Evolutionary conservation across 2,329 filamentous ascomycete genomes (phyloP), one percentile per base, ranked within the genome.

Genomic region (Fusarium oxysporum): DNA sequence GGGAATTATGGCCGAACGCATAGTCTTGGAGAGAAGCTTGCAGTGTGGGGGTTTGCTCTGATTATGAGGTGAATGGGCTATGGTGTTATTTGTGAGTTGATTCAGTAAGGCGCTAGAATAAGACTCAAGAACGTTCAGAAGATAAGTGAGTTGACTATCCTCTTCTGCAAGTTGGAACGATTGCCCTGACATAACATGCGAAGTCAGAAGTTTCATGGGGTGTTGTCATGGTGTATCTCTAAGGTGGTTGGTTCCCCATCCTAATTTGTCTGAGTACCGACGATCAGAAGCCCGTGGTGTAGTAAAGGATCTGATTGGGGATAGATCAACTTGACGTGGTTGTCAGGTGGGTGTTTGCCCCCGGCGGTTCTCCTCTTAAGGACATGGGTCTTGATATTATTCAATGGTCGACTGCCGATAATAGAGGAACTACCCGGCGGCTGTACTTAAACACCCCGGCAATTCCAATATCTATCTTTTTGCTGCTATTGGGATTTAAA

Each of bases 1-100:
- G 45, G 74, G 74, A 73, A 76, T 68, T 56, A 71, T 65, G 58
- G 43, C 74, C 74, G 74, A 51, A 51, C 44, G 70, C 62, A 65
- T 66, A 56, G 44, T 54, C 55, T 54, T 58, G 10, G 32, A 56
- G 66, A 71, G 66, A 58, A 73, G 64, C 68, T 54, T 55, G 56
- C 33, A 38, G 21, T 61, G 68, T 48, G 72, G 70, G 74, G 71
- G 69, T 38, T 68, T 51, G 41, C 23, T 44, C 13, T 50, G 33
- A n/a, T 63, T 28, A 33, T 71, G 55, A 70, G 30, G 53, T 59
- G 37, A 32, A 45, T 47, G 48, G 53, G 38, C 25, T 33, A 17
- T 21, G 19, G 43, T 40, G 41, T 37, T 38, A 25, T 40, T 54
- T 23, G 25, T 45, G 38, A 56, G 38, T 32, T 38, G 50, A 10